Conservation (phyloP, 169 alveolate species). For the Ichthyophthirius multifiliis region DNA sequence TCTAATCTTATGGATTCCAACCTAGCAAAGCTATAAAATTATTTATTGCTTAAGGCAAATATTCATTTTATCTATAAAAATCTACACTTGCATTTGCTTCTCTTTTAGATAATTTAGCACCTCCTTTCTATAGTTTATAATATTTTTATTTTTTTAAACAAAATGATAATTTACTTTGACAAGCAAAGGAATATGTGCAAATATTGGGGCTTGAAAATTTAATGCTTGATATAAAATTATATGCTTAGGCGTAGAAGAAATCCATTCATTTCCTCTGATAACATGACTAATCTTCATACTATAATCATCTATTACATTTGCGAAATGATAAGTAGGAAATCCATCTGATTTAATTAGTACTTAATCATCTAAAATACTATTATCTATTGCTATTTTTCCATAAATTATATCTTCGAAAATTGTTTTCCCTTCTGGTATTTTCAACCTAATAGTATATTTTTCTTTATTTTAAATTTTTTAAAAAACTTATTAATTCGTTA, state of each 20-base stretch:
- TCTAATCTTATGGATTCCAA: too few relatives aligned
- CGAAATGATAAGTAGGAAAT: slow-evolving; percentile 62
- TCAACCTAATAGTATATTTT: slow-evolving; percentile 38
- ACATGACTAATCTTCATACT: slow-evolving; percentile 65
- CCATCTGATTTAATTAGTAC: slow-evolving; percentile 56
- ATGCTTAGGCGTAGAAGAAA: slow-evolving; percentile 61
- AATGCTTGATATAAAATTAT: slow-evolving; percentile 45
- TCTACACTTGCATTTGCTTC: slow-evolving; percentile 40
- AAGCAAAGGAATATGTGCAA: slow-evolving; percentile 57
- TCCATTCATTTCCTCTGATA: slow-evolving; percentile 65
- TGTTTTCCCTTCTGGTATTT: slow-evolving; percentile 38
- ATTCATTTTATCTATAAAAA: not conserved
- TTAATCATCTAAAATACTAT: slow-evolving; percentile 46
- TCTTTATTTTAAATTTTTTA: slow-evolving; percentile 32
- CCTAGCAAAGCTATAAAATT: not conserved
- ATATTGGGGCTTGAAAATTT: slow-evolving; percentile 45
- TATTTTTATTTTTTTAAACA: not conserved
- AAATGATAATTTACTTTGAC: slow-evolving; percentile 19
- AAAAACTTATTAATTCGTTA: slow-evolving; percentile 24
- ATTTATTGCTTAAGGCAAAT: not conserved
- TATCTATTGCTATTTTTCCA: slow-evolving; percentile 49
- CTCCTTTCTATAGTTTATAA: not conserved
- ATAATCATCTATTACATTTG: slow-evolving; percentile 60
- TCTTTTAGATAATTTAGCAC: slow-evolving; percentile 48
- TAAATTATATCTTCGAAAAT: slow-evolving; percentile 45